Evolutionary conservation across 2,329 filamentous ascomycete species (phyloP).

Genomic region (Aspergillus sp.): DNA sequence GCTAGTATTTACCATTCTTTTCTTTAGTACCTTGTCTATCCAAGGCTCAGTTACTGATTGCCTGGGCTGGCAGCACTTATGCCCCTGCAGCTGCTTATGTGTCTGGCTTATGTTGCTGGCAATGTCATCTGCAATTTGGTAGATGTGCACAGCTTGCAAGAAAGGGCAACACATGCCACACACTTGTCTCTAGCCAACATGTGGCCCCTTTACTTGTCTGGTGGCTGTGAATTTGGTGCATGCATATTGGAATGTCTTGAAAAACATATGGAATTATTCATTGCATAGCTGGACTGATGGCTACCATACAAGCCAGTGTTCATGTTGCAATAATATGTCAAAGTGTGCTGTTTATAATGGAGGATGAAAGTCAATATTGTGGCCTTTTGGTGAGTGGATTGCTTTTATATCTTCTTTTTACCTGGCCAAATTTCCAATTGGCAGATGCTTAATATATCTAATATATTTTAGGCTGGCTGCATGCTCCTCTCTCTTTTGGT

Average conservation of each 20-base stretch:
- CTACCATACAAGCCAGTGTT: conserved; percentile 7
- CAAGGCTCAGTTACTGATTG: no score
- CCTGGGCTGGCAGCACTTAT: no score
- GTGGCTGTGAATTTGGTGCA: conserved; percentile 9
- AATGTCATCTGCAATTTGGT: conserved; percentile 9
- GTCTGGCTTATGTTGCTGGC: no score
- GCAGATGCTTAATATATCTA: no score
- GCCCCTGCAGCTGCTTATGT: no score
- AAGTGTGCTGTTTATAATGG: conserved; percentile 5
- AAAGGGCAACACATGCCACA: conserved; percentile 6
- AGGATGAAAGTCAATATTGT: conserved; percentile 6
- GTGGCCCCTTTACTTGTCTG: conserved; percentile 8
- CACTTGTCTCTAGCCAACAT: conserved; percentile 11
- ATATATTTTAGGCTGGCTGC: conserved; percentile 4
- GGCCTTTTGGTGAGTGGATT: conserved; percentile 11
- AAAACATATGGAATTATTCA: conserved; percentile 9
- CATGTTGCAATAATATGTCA: conserved; percentile 5
- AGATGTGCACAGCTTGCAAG: conserved; percentile 3
- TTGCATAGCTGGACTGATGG: conserved; percentile 6
- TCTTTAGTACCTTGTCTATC: no score
- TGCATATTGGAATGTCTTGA: conserved; percentile 9
- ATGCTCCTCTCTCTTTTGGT: conserved; percentile 7
- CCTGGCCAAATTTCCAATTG: no score
- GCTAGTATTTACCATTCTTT: no score
- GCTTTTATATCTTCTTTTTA: no score